Evolutionary conservation across 225 moss, liverwort and hornwort genomes (phyloP), one percentile per base, ranked within the genome.

Genomic region (Pseudoscleropodium purum): DNA sequence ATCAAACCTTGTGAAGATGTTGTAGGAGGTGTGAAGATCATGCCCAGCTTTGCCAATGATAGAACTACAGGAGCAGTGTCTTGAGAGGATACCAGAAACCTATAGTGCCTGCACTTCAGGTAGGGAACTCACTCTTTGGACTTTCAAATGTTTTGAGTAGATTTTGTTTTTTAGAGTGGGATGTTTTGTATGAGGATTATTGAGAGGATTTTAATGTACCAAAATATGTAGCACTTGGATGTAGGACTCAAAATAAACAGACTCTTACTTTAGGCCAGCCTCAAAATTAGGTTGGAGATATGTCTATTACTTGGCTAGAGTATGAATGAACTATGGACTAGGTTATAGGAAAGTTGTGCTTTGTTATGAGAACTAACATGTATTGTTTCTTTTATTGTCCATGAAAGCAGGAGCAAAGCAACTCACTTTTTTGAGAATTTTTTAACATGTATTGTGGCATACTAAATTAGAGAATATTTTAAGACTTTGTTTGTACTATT

Each of bases 1-100:
- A 90, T 98, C 67, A 93, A 88, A 70, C 79, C 83, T 23, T 98
- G 98, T 74, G 98, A 98, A 82, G 98, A 98, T 69, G 91, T 96
- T 19, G 65, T 60, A 4, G 94, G 96, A 85, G 98, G 98, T 23
- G 91, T 96, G 13, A 98, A 98, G 87, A 88, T 96, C 78, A 83
- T 96, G 84, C 90, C 92, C 43, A 90, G 89, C 70, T 88, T 74
- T 36, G 87, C 89, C 81, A 68, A 82, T 30, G 90, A 85, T 27
- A 88, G 82, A 90, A 43, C 75, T 29, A 31, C 41, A 6, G 29
- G 79, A 31, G 87, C 51, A 45, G 39, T 43, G 77, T 86, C 72
- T 18, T 88, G 84, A 92, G 73, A n/a, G 19, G 85, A 60, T 69
- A 29, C 9, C 52, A 30, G 12, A 49, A 70, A 16, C 52, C 25